Base-by-base conservation (phyloP, 2,329 filamentous ascomycete genomes). In the Coniella lustricola region DNA sequence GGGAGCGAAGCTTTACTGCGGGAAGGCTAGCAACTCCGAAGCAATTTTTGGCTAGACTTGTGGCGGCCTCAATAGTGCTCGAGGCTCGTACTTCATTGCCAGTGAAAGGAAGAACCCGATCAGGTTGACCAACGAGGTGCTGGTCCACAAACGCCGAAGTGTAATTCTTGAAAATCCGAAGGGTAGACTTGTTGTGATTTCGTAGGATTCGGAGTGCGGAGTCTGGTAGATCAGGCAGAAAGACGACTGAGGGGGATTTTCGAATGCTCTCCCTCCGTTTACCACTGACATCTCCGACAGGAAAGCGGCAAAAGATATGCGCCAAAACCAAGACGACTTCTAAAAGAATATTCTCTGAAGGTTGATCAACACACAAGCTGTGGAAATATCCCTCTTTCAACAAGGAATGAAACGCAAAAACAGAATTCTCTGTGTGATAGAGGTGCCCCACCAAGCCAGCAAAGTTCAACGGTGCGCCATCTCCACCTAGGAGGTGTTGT, bases 371-470 rank as follows among this genome's bases (percentile, higher is more conserved):
- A 59, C 84, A 87, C 0, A 90, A 64, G 18, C 70, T 43, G 52
- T 73, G 68, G 60, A 90, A 85, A 59, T 85, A 90, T 0, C 85
- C 85, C 3, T 75, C 77, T 50, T 81, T 83, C 1, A 91, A 67
- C 9, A 91, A 69, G 1, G 84, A 79, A 60, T 90, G 86, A 64
- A 90, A 87, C 0, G 85, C 84, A 59, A 90, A 90, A 4, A 79
- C 80, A 0, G 82, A 79, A 57, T 85, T 87, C 56, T 90, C 85
- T 0, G 83, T 85, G 57, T 82, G 89, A 66, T 90, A 90, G 1
- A 91, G 67, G 63, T 90, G 85, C 0, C 80, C 78, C 1, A 90
- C 76, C 3, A 81, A 71, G 0, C 81, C 80, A 0, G 86, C 78
- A 59, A 90, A 88, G 60, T 90, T 87, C 12, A 90, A 65, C 0